phyloP scores from a whole-genome alignment of 192 early-diverging fungal genomes.

The Dissophora ornata region DNA sequence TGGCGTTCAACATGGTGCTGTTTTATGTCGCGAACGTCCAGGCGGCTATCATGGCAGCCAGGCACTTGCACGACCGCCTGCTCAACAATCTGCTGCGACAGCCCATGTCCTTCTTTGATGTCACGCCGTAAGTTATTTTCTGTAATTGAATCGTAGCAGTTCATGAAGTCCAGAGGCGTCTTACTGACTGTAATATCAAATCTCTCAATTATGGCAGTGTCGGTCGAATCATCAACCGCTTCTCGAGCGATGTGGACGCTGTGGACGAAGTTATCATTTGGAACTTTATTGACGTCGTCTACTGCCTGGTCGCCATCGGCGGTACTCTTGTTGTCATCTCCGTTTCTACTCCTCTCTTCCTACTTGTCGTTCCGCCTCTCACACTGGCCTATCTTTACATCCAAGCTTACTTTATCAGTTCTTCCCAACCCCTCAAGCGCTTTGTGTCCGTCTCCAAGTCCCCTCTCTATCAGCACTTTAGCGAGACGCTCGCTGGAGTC shows the following conservation, averaged over 20 bases:
- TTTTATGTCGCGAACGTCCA: conserved; percentile 33
- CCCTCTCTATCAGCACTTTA: conserved; percentile 80
- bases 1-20: conserved; percentile 28
- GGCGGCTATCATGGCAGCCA: conserved; percentile 44
- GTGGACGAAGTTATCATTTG: conserved; percentile 79
- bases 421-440: conserved; percentile 84
- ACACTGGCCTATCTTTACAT: conserved; percentile 58
- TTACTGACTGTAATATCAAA: neutral
- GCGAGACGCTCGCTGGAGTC: conserved; percentile 70
- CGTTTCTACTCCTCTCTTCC: conserved; percentile 54
- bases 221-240: conserved; percentile 90
- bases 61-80: conserved; percentile 51
- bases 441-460: conserved; percentile 81
- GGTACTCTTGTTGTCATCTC: conserved; percentile 57
- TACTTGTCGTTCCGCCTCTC: conserved; percentile 60
- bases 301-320: conserved; percentile 51
- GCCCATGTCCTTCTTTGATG: conserved; percentile 44
- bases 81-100: conserved; percentile 27
- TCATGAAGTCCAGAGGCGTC: neutral
- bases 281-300: conserved; percentile 56
- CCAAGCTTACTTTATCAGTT: conserved; percentile 71
- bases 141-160: neutral
- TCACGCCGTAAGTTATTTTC: conserved; percentile 32
- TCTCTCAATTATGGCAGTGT: conserved; percentile 58
- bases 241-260: conserved; percentile 87